phyloP scores from a whole-genome alignment of 2,329 filamentous ascomycete species.

The Claviceps pusilla region DNA sequence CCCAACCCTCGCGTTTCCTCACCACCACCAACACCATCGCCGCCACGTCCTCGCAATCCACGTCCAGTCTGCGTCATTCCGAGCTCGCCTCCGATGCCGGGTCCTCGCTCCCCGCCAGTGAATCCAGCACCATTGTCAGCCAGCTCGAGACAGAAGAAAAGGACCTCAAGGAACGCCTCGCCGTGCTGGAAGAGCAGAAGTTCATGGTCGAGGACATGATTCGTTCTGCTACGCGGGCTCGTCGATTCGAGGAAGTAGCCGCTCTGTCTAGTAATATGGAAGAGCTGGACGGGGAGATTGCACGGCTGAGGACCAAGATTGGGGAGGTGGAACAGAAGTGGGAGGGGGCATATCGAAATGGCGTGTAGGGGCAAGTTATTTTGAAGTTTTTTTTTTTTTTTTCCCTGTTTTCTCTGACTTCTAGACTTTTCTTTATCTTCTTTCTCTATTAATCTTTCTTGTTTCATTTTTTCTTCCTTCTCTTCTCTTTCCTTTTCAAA shows the following conservation, averaged over 20 bases:
- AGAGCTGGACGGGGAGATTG: conserved; percentile 68
- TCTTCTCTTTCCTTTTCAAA: background rate
- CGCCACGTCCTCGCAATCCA: conserved; percentile 19
- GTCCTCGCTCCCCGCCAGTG: conserved; percentile 27
- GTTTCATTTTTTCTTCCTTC: background rate
- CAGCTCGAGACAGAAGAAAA: conserved; percentile 70
- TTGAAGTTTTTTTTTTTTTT: background rate
- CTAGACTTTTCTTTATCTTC: no score
- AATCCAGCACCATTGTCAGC: conserved; percentile 38
- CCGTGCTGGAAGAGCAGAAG: conserved; percentile 79
- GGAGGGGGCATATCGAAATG: conserved; percentile 34
- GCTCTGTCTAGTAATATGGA: conserved; percentile 67
- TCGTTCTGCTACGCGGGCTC: conserved; percentile 54
- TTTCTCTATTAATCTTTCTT: no score
- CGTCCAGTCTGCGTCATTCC: conserved; percentile 29
- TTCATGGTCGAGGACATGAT: conserved; percentile 85
- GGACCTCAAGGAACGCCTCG: conserved; percentile 60
- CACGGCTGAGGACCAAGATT: conserved; percentile 48
- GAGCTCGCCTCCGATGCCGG: conserved; percentile 34
- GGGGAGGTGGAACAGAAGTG: conserved; percentile 47
- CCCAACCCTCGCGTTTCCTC: conserved; percentile 17
- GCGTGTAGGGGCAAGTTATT: background rate
- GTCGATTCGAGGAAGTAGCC: conserved; percentile 75
- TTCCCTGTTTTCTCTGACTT: background rate
- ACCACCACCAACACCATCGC: conserved; percentile 1